Percentiles rank a stretch among this genome's conserved stretches.
These are phyloP conservation scores for Hyphopichia buzzinii DNA, from an alignment of 1,139 yeast genomes.

Conservation along the genomic window DNA sequence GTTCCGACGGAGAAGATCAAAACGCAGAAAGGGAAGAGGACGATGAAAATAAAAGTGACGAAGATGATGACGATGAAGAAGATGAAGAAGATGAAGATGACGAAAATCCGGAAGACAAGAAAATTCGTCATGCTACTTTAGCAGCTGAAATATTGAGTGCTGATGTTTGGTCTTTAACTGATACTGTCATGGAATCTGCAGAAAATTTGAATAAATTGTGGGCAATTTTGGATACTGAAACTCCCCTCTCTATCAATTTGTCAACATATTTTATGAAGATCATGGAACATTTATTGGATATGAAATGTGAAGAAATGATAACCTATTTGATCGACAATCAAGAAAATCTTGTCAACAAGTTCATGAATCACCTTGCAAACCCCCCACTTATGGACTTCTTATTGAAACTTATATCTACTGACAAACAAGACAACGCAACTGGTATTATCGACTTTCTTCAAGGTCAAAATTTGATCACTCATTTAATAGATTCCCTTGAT, in stretches of 20 bases:
- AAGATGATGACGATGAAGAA: constrained; percentile 15
- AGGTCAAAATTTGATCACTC: constrained; percentile 58
- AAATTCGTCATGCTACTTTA: constrained; percentile 72
- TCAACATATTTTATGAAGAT: constrained; percentile 93
- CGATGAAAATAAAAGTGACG: constrained; percentile 12
- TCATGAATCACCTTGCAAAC: constrained; percentile 75
- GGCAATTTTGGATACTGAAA: constrained; percentile 62
- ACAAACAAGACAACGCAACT: constrained; percentile 72
- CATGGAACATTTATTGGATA: constrained; percentile 87
- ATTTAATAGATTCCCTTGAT: constrained; percentile 57
- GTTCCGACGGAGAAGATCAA: background rate
- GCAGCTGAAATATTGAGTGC: constrained; percentile 90
- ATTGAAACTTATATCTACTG: constrained; percentile 73
- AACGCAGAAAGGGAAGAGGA: constrained; percentile 11
- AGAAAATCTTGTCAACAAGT: constrained; percentile 61
- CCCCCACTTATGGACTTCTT: constrained; percentile 86
- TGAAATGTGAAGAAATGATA: constrained; percentile 83
- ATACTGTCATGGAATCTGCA: constrained; percentile 79
- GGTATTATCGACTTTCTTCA: constrained; percentile 75
- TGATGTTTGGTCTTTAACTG: constrained; percentile 94
- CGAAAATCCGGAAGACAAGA: constrained; percentile 51
- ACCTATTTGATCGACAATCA: constrained; percentile 63
- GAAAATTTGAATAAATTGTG: constrained; percentile 69
- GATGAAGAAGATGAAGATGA: constrained; percentile 25
- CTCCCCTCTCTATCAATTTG: constrained; percentile 67